Conservation (phyloP, 73 alveolate genomes). For the Symbiodinium pilosum region DNA sequence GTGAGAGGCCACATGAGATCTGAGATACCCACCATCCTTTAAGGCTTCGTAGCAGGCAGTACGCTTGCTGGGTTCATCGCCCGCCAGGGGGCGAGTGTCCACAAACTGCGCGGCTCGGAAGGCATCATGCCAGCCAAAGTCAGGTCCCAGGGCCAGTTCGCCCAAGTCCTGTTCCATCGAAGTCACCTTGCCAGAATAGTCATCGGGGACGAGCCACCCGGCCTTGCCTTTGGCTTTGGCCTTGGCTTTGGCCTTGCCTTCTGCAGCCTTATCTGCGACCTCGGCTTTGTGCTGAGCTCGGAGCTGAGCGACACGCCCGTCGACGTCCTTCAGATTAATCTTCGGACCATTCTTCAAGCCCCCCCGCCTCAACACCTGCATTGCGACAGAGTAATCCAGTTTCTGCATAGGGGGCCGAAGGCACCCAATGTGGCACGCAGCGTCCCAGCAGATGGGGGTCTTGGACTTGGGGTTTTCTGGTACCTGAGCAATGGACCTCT, state of each 20-base stretch:
- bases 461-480: neutral
- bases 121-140: neutral
- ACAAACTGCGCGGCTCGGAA: neutral
- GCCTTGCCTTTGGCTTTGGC: neutral
- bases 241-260: neutral
- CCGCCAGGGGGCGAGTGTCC: neutral
- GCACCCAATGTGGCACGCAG: neutral
- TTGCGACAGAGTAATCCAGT: neutral
- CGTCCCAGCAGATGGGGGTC: neutral
- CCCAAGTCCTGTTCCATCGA: neutral
- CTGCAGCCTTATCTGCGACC: neutral
- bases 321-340: neutral
- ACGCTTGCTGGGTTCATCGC: neutral
- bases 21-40: neutral
- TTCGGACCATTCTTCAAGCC: neutral
- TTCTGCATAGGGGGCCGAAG: neutral
- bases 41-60: neutral
- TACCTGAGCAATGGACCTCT: neutral
- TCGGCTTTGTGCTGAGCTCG: neutral
- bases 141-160: neutral
- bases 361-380: neutral
- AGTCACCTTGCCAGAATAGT: neutral
- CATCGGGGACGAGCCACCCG: neutral
- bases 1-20: neutral
- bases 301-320: neutral